Percentiles rank a stretch among this genome's conserved stretches.
phyloP scores from a whole-genome alignment of 345 rosid species.

The Lumnitzera racemosa region DNA sequence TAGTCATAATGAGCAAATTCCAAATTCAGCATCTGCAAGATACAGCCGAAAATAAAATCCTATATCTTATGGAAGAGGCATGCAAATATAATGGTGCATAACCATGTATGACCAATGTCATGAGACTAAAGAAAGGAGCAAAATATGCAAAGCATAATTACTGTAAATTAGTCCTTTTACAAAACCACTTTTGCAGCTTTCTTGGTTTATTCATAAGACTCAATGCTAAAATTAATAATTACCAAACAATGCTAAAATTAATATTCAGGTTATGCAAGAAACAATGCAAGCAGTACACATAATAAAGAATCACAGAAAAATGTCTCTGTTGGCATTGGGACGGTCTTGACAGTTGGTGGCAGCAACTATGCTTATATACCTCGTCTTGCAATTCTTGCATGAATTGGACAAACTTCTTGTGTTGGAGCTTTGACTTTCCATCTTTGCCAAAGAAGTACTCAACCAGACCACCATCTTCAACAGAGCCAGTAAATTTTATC shows the following conservation, averaged over 20 bases:
- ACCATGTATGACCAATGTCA: no score
- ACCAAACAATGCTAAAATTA: no score
- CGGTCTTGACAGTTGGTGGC: not conserved
- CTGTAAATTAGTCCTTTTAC: no score
- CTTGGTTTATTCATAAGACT: no score
- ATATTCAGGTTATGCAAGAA: not conserved
- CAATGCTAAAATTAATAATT: no score
- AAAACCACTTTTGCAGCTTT: no score
- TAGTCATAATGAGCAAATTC: constrained; percentile 95
- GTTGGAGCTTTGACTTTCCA: constrained; percentile 53
- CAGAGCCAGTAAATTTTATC: constrained; percentile 51
- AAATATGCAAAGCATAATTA: no score
- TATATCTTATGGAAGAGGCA: no score
- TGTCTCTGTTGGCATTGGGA: not conserved
- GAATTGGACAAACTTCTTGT: constrained; percentile 71
- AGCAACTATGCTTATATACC: constrained; percentile 26
- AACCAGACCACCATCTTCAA: constrained; percentile 79
- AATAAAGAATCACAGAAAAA: no score
- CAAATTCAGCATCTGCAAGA: constrained; percentile 57
- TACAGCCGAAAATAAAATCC: not conserved
- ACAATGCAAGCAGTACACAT: not conserved
- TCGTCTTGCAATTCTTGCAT: constrained; percentile 64
- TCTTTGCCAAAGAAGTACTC: constrained; percentile 82
- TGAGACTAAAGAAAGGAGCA: no score
- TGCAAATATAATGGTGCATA: no score